A percentile compares a stretch with the other conserved stretches of the same genome.
Evolutionary conservation across 2,329 filamentous ascomycete genomes (phyloP).

Genomic region (Periconia sp.): DNA sequence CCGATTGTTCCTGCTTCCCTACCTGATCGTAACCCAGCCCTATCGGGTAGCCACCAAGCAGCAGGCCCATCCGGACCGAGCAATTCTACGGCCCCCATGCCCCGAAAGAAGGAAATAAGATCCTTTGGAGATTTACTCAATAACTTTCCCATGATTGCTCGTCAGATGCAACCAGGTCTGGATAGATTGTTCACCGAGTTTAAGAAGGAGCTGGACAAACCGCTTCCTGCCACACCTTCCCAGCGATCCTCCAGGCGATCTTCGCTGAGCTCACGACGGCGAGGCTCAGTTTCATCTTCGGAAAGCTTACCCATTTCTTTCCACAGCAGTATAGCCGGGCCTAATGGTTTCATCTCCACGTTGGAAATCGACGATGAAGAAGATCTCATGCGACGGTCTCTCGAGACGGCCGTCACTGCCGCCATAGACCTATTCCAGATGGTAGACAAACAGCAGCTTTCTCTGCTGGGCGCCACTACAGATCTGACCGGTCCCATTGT

Average conservation of each 20-base stretch:
- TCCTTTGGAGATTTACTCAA: conserved; percentile 87
- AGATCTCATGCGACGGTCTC: conserved; percentile 80
- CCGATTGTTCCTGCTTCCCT: conserved; percentile 66
- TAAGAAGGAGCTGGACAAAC: conserved; percentile 79
- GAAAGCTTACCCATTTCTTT: conserved; percentile 40
- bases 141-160: conserved; percentile 91
- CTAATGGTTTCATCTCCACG: conserved; percentile 43
- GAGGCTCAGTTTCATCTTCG: conserved; percentile 38
- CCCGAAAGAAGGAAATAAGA: conserved; percentile 85
- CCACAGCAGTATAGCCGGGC: conserved; percentile 40
- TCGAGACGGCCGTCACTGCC: conserved; percentile 89
- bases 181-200: conserved; percentile 92
- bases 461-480: conserved; percentile 86
- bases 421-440: conserved; percentile 95
- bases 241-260: conserved; percentile 28
- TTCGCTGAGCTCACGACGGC: conserved; percentile 35
- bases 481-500: conserved; percentile 90
- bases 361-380: conserved; percentile 84
- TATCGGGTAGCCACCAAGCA: conserved; percentile 1
- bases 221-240: conserved; percentile 72
- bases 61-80: conserved; percentile 23
- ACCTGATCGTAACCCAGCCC: conserved; percentile 20
- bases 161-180: conserved; percentile 91
- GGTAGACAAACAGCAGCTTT: conserved; percentile 94
- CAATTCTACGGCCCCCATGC: conserved; percentile 45